Evolutionary conservation across 169 alveolate species (phyloP).

Genomic region (Ichthyophthirius multifiliis): DNA sequence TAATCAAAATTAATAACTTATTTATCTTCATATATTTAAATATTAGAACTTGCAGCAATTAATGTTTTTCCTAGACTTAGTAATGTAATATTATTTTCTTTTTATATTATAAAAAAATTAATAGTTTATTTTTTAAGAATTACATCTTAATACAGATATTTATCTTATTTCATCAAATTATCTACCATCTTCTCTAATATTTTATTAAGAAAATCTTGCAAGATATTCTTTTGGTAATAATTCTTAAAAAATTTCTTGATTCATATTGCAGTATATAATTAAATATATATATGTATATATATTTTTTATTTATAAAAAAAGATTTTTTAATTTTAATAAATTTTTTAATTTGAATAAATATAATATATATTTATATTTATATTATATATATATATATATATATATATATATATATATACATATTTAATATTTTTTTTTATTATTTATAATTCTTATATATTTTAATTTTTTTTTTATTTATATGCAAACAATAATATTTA

Average conservation of each 20-base stretch:
- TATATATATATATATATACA: no score
- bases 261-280: no score
- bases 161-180: background rate
- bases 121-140: background rate
- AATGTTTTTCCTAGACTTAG: conserved; percentile 2
- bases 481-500: no score
- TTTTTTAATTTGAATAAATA: no score
- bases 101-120: background rate
- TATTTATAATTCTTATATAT: no score
- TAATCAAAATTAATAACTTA: background rate
- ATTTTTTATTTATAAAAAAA: no score
- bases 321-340: no score
- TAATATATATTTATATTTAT: no score
- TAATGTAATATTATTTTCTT: background rate
- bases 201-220: background rate
- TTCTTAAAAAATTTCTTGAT: background rate
- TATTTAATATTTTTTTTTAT: no score
- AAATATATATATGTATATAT: no score
- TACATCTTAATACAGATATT: background rate
- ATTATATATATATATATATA: no score
- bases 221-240: background rate
- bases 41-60: background rate
- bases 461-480: no score
- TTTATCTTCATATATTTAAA: background rate
- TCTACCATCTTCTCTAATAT: conserved; percentile 8